Evolutionary conservation across 2,329 filamentous ascomycete genomes (phyloP), one percentile per base, ranked within the genome.

Genomic region (Talaromyces sp.): DNA sequence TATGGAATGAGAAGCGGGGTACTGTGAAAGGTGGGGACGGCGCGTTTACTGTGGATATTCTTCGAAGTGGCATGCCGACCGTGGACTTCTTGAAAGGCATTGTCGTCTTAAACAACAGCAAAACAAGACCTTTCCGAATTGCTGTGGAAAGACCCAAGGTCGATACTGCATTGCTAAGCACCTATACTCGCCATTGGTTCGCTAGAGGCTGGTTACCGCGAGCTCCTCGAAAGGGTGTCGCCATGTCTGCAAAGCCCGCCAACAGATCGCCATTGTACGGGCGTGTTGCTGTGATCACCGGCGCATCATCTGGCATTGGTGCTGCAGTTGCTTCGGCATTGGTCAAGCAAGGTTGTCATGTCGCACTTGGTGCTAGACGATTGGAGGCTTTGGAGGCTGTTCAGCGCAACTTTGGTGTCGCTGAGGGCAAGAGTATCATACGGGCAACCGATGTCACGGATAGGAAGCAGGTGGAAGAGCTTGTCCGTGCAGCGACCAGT

Each of bases 101-200:
- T 41, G 90, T 90, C 0, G 87, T 93, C 1, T 85, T 94, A 47
- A 87, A 91, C 73, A 90, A 93, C 70, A 83, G 85, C 11, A 83
- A 84, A 60, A 93, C 91, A 0, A 82, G 84, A 48, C 85, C 88
- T 0, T 75, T 87, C 60, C 85, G 77, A 73, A 83, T 78, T 70
- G 82, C 71, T 66, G 81, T 93, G 1, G 81, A 87, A 68, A 84
- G 90, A 5, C 88, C 89, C 1, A 88, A 87, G 75, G 88, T 93
- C 27, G 89, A 93, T 72, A 81, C 78, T 19, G 82, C 85, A 14
- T 80, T 94, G n/a, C 84, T 93, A 7, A 88, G 91, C 74, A 93
- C 88, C 0, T 94, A 94, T 73, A 86, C 89, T 24, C 88, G 91
- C 16, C 89, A 93, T 74, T 94, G 91, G 83, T 93, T 89, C 72